Conservation (phyloP, 164 flowering plant genomes). For the Chimonanthus salicifolius region DNA sequence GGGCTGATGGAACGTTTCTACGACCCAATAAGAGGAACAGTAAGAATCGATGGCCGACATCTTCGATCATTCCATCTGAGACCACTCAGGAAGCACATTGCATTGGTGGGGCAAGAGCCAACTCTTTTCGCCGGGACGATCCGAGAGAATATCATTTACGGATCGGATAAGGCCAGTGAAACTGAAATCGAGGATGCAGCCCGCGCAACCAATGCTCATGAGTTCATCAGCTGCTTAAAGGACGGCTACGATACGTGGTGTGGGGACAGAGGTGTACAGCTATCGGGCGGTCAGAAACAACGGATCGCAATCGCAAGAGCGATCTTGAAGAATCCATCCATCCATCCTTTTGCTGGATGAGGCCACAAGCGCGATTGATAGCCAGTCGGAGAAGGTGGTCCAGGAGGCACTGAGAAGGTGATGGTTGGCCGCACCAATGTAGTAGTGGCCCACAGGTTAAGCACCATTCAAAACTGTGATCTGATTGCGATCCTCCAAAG, state of each 20-base stretch:
- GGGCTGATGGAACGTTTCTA: slow-evolving; percentile 30
- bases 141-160: slow-evolving; percentile 24
- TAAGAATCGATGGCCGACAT: slow-evolving; percentile 24
- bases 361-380: slow-evolving; percentile 53
- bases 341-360: slow-evolving; percentile 42
- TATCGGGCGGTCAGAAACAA: slow-evolving; percentile 60
- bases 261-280: slow-evolving; percentile 51
- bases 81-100: slow-evolving; percentile 18
- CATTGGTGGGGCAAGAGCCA: slow-evolving; percentile 36
- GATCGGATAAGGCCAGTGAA: slow-evolving; percentile 16
- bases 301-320: slow-evolving; percentile 53
- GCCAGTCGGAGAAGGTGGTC: slow-evolving; percentile 39
- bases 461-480: slow-evolving; percentile 39
- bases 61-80: slow-evolving; percentile 20
- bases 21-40: slow-evolving; percentile 23
- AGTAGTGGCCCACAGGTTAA: slow-evolving; percentile 38
- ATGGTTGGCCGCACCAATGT: slow-evolving; percentile 39
- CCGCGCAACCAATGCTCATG: slow-evolving; percentile 27
- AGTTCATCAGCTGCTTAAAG: slow-evolving; percentile 25
- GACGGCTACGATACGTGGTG: slow-evolving; percentile 45
- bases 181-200: slow-evolving; percentile 25
- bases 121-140: slow-evolving; percentile 25
- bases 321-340: slow-evolving; percentile 45
- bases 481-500: slow-evolving; percentile 35
- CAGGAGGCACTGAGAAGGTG: slow-evolving; percentile 46